Evolutionary conservation across 768 basidiomycete species (phyloP).

Genomic region (Trametes cinnabarina): DNA sequence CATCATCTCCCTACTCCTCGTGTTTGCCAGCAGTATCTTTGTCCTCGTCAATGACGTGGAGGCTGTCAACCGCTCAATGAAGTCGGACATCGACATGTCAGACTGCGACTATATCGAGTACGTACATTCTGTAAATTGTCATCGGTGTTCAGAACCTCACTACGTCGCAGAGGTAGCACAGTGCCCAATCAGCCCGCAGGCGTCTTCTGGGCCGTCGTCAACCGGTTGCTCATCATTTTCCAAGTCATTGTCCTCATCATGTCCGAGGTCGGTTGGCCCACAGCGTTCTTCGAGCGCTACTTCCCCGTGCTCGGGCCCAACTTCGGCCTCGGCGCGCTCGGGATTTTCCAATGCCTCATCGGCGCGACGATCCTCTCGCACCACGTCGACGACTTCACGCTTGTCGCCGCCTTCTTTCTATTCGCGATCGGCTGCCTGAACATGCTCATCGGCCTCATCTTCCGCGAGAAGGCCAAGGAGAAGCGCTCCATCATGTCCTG

Average conservation of each 20-base stretch:
- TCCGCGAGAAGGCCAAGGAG: constrained; percentile 63
- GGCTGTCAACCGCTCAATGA: constrained; percentile 66
- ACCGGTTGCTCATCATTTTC: constrained; percentile 83
- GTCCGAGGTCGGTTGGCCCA: constrained; percentile 82
- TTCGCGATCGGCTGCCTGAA: constrained; percentile 91
- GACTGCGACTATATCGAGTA: constrained; percentile 81
- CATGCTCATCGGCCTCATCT: constrained; percentile 50
- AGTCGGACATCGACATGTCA: constrained; percentile 36
- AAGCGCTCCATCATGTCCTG: constrained; percentile 68
- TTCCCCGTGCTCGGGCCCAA: constrained; percentile 83
- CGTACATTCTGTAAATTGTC: constrained; percentile 24
- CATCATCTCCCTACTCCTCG: constrained; percentile 74
- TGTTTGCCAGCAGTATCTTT: constrained; percentile 77
- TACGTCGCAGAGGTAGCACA: constrained; percentile 53
- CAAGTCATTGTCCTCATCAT: constrained; percentile 78
- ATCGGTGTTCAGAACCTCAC: background rate
- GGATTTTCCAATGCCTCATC: constrained; percentile 86
- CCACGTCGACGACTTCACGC: constrained; percentile 81
- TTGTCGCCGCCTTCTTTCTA: constrained; percentile 88
- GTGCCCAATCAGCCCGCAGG: constrained; percentile 92
- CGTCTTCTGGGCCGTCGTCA: constrained; percentile 88
- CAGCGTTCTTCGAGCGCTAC: constrained; percentile 73
- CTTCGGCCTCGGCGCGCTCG: constrained; percentile 85
- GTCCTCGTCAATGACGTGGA: constrained; percentile 70
- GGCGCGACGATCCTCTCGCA: constrained; percentile 51